Evolutionary conservation across 768 basidiomycete species (phyloP), one percentile per base, ranked within the genome.

Genomic region (Leucosporidium scottii): DNA sequence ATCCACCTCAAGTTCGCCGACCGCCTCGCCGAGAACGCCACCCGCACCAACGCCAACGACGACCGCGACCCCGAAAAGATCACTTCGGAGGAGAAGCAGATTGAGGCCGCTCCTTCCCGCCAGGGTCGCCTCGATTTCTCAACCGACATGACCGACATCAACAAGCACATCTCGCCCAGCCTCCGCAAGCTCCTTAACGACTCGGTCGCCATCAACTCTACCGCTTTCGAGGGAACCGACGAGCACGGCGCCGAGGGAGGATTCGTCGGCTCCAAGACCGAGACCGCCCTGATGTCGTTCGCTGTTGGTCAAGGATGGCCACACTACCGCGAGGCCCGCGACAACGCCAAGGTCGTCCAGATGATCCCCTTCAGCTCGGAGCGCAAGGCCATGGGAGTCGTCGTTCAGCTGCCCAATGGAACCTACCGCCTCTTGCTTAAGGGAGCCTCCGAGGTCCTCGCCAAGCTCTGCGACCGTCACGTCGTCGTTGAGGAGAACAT

Each of bases 211-310:
- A 80, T 93, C 78, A 97, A 97, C 79, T 92, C 91, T 3, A 96
- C 93, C 10, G 94, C 94, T 17, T 97, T 97, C 78, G 88, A 94
- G 79, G 80, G 80, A 61, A 76, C 75, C 53, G 91, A 93, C 74
- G 77, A 74, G 36, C 83, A 89, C 73, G 79, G 84, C 17, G 85
- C 85, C 60, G 78, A 83, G 28, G 73, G 78, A 59, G 77, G 70
- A 6, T 93, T 97, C 76, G 82, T 96, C 58, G 94, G 94, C 17
- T 89, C 85, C 81, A 98, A 98, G 83, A 98, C 94, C 2, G 94
- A 97, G 81, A 91, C 89, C 2, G 93, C 93, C 2, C 82, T 98
- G 23, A 81, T 98, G 21, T 83, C 85, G 73, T 91, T 97, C 70
- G 89, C 89, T 18, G 86, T 88, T 80, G 86, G 88, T 39, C 84